Evolutionary conservation across 1,139 yeast genomes (phyloP), one percentile per base, ranked within the genome.

Genomic region (Yamadazyma pseudoaaseri): DNA sequence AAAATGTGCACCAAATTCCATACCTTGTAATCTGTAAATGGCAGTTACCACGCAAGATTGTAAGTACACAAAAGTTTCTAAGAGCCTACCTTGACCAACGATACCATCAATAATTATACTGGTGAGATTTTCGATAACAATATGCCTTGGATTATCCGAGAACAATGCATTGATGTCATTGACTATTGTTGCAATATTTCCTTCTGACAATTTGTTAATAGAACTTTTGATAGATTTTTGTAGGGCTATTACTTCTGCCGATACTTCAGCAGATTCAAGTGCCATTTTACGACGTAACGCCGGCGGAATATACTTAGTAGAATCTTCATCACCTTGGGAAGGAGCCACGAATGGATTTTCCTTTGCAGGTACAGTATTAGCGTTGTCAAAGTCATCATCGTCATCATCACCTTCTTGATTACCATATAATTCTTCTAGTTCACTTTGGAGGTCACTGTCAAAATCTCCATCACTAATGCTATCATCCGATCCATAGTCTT

Each of bases 311-410:
- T 89, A 90, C 43, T 70, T 74, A 2, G 44, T 32, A 4, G 58
- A 48, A n/a, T 35, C 31, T 8, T 31, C 37, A 6, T 37, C 43
- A 4, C 37, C 45, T 4, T 44, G 33, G 4, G 61, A 64, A 3
- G 96, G 95, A 0, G 97, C 96, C 26, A 85, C 79, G 51, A 83
- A 89, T 3, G 97, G 97, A 48, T 89, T 89, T 32, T 47, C 51
- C 8, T 45, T 44, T 20, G 35, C 32, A 6, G 51, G 51, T 15
- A 47, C 33, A 18, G 45, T 38, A 16, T 62, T 62, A 29, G 68
- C 75, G 16, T 67, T 78, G n/a, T 65, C 74, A 30, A 68, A 71
- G 13, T 59, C 61, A 5, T 54, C 57, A 27, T 51, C 63, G n/a
- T 51, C 50, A 13, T 57, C 70, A 41, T 60, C 62, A 20, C 65